These are phyloP conservation scores for Globisporangium paddicum DNA, from an alignment of 352 stramenopile genomes.

Conservation along the genomic window DNA sequence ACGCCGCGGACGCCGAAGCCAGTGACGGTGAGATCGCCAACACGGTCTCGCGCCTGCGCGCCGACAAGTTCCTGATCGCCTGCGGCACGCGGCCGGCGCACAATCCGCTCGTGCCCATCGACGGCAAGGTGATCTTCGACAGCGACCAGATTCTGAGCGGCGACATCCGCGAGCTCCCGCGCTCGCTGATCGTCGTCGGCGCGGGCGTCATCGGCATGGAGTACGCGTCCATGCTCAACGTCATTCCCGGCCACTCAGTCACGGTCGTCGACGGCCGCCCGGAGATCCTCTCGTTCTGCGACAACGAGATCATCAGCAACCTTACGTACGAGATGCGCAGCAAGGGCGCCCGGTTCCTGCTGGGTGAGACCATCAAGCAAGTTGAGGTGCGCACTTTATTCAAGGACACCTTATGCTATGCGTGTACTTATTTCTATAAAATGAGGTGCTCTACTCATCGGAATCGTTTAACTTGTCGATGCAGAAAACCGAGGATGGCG, in stretches of 20 bases:
- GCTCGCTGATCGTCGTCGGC: conserved; percentile 77
- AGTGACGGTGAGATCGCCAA: conserved; percentile 17
- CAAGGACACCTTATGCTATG: too few species aligned
- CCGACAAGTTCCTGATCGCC: conserved; percentile 81
- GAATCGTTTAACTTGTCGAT: background rate
- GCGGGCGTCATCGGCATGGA: conserved; percentile 90
- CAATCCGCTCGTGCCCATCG: conserved; percentile 70
- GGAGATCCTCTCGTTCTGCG: conserved; percentile 83
- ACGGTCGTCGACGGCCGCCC: conserved; percentile 81
- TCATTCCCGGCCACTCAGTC: conserved; percentile 81
- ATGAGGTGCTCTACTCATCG: background rate
- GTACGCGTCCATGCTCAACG: conserved; percentile 90
- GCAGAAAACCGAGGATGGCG: conserved; percentile 44
- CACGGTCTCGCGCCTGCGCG: conserved; percentile 41
- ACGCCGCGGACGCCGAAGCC: conserved; percentile 15
- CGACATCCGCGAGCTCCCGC: conserved; percentile 59
- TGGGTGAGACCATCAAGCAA: conserved; percentile 73
- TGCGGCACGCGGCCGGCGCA: conserved; percentile 82
- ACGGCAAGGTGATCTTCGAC: conserved; percentile 81
- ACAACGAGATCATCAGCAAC: conserved; percentile 83
- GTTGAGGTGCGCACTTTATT: conserved; percentile 48
- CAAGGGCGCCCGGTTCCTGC: conserved; percentile 82
- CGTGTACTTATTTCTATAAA: background rate
- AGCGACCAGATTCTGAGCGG: conserved; percentile 78
- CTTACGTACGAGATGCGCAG: conserved; percentile 89